Conservation (phyloP, 2,329 filamentous ascomycete genomes). For the Fusarium xylarioides region DNA sequence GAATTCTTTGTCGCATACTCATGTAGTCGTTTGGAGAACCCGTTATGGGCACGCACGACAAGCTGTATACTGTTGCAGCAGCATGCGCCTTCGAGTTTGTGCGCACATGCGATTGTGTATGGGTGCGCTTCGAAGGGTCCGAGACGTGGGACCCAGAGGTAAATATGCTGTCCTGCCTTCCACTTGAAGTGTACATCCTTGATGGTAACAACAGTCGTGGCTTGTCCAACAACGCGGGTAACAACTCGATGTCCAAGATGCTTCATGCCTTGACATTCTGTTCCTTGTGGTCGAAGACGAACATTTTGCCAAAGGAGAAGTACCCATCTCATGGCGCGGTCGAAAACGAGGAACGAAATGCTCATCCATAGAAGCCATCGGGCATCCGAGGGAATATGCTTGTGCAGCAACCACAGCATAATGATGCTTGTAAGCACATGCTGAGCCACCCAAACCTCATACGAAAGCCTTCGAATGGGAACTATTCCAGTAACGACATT, state of each 20-base stretch:
- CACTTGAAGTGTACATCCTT: slow-evolving; percentile 68
- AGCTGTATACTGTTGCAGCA: slow-evolving; percentile 69
- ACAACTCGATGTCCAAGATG: slow-evolving; percentile 63
- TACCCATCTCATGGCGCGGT: slow-evolving; percentile 63
- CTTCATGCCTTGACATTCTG: slow-evolving; percentile 57
- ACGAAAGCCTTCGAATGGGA: slow-evolving; percentile 71
- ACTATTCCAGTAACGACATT: slow-evolving; percentile 69
- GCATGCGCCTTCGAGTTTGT: slow-evolving; percentile 59
- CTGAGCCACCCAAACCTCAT: slow-evolving; percentile 76
- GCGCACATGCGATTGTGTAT: slow-evolving; percentile 68
- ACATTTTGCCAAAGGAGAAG: slow-evolving; percentile 64
- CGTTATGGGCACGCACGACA: slow-evolving; percentile 63
- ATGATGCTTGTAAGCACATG: slow-evolving; percentile 70
- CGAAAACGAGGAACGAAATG: slow-evolving; percentile 68
- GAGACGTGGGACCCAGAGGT: slow-evolving; percentile 66
- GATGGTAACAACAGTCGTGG: slow-evolving; percentile 66
- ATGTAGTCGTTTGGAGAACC: slow-evolving; percentile 66
- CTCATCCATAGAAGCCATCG: slow-evolving; percentile 73
- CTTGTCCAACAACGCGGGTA: slow-evolving; percentile 58
- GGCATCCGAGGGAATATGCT: slow-evolving; percentile 68
- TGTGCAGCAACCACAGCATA: slow-evolving; percentile 70
- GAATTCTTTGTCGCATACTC: slow-evolving; percentile 53
- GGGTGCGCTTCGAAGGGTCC: slow-evolving; percentile 66
- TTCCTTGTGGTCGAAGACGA: slow-evolving; percentile 51
- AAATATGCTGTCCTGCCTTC: slow-evolving; percentile 68